phyloP scores from a whole-genome alignment of 1,139 yeast genomes.

The Kodamaea alishanica region DNA sequence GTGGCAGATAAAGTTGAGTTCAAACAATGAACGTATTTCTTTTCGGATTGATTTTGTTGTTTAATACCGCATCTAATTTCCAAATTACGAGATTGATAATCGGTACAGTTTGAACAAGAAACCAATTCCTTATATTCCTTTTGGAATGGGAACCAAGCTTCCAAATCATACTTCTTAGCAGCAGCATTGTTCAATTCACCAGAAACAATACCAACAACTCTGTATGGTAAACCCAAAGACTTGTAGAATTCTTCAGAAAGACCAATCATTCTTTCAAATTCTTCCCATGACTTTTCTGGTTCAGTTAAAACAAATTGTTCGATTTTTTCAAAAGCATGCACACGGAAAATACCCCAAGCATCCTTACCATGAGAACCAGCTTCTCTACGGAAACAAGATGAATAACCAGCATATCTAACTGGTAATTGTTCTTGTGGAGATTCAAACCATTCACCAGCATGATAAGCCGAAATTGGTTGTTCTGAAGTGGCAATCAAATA shows the following conservation, averaged over 20 bases:
- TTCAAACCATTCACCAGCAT: conserved; percentile 98
- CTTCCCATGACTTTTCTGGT: conserved; percentile 97
- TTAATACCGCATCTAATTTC: conserved; percentile 98
- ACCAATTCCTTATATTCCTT: conserved; percentile 97
- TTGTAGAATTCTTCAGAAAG: conserved; percentile 90
- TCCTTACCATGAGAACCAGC: conserved; percentile 99
- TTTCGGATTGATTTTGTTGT: conserved; percentile 91
- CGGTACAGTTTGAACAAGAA: conserved; percentile 98
- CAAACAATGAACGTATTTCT: conserved; percentile 97
- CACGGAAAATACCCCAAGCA: conserved; percentile 99
- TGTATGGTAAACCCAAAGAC: conserved; percentile 88
- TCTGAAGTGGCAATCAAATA: conserved; percentile 97
- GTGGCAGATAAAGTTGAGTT: conserved; percentile 97
- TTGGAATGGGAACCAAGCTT: conserved; percentile 99
- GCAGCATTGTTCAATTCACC: conserved; percentile 99
- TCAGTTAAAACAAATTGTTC: conserved; percentile 95
- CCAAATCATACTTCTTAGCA: conserved; percentile 96
- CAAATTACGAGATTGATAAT: conserved; percentile 96
- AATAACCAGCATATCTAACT: conserved; percentile 92
- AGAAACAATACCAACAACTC: conserved; percentile 96
- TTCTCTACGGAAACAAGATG: conserved; percentile 98
- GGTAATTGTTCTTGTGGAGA: conserved; percentile 97
- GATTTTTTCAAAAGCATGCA: conserved; percentile 95
- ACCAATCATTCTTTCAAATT: conserved; percentile 92
- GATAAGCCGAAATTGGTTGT: conserved; percentile 98